Evolutionary conservation across 495 filamentous ascomycete genomes (phyloP), one percentile per base, ranked within the genome.

Genomic region (Tuber melanosporum): DNA sequence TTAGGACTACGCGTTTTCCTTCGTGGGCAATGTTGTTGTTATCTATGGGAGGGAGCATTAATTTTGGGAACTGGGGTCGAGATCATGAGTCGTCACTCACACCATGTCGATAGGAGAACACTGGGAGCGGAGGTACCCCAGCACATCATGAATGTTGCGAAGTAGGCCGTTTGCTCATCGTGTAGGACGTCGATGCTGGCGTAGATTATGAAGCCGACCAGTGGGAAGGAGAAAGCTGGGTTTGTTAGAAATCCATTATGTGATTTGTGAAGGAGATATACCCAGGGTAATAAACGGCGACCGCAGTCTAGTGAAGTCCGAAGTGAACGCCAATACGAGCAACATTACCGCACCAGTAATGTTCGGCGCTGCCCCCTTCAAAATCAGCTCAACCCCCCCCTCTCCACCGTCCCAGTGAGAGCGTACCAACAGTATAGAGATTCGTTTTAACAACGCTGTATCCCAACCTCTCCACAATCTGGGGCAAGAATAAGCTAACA

Each of bases 1-100:
- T 94, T 36, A 94, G 84, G 0, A 90, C 86, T 14, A 94, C 87
- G 41, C 92, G 90, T 36, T 89, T 88, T 70, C 90, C 89, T 84
- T 94, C 92, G 78, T 94, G 88, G 1, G 92, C 91, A 26, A 92
- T 88, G 76, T 95, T 95, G 85, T 95, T 95, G 82, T 92, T 93
- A 82, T 92, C 93, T 91, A 90, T 91, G 26, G 84, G 85, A 44
- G 2, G 36, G 36, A 57, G 32, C 26, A 22, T 70, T 80, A 72
- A 70, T 76, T 62, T 73, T 66, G 15, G 39, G 71, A 26, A 62
- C n/a, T 62, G 26, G n/a, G 8, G 46, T 10, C 46, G n/a, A n/a
- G 10, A 77, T 74, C 73, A 62, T 52, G 57, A 17, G 39, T 47
- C 72, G 72, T 66, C 66, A 71, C 72, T 47, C 78, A 73, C 75